A percentile compares a stretch with the other conserved stretches of the same genome.
Evolutionary conservation across 805 yeast species (phyloP).

Genomic region (Metschnikowia continentalis): DNA sequence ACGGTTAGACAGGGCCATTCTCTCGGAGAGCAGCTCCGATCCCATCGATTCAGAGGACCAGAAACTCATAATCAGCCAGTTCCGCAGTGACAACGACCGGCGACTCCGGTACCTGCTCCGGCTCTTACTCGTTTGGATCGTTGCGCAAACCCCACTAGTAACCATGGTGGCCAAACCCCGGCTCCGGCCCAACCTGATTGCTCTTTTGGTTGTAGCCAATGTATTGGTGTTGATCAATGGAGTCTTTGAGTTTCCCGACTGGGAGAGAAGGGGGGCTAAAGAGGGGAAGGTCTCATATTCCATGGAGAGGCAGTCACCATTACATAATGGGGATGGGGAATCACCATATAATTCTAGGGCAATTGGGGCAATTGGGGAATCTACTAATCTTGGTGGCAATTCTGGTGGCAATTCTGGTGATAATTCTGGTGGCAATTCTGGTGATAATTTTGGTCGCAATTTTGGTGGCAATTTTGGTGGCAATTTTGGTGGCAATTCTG

Average conservation of each 20-base stretch:
- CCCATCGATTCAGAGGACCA: conserved; percentile 24
- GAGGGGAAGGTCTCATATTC: no score
- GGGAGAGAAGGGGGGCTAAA: background rate
- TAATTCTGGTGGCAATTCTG: no score
- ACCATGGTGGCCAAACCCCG: conserved; percentile 10
- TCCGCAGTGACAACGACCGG: conserved; percentile 15
- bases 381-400: no score
- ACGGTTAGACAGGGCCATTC: conserved; percentile 20
- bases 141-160: conserved; percentile 18
- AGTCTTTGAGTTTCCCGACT: conserved; percentile 11
- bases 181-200: conserved; percentile 2
- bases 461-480: no score
- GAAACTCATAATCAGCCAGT: conserved; percentile 16
- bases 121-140: conserved; percentile 9
- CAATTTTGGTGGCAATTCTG: no score
- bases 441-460: no score
- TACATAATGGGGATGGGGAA: no score
- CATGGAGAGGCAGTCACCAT: no score
- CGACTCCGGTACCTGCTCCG: conserved; percentile 8
- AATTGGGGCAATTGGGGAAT: no score
- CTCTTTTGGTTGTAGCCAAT: conserved; percentile 8
- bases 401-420: no score
- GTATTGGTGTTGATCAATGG: conserved; percentile 11
- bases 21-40: conserved; percentile 12
- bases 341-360: no score